Base-by-base conservation (phyloP, 768 basidiomycete genomes). In the Suillus clintonianus region DNA sequence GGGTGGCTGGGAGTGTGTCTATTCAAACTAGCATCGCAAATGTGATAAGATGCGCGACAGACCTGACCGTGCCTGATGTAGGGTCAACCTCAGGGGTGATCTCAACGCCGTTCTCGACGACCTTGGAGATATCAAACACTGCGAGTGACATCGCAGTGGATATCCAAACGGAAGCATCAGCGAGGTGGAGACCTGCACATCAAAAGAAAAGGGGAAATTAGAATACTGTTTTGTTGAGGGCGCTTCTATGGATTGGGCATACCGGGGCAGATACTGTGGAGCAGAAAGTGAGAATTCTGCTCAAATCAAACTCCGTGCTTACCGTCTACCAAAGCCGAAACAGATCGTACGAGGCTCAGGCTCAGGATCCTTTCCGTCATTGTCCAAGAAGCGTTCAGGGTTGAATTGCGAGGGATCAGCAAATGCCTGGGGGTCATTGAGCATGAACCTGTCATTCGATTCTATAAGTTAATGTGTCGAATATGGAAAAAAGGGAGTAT, bases 241-340 rank as follows among this genome's bases (percentile, higher is more conserved):
- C 17, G n/a, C 15, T 50, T 42, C 37, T 11, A 39, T 24, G 32
- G 2, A 10, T 17, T 30, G 10, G 24, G 62, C 54, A 61, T 36
- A 76, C 74, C 74, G 60, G 74, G 74, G 61, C 74, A 76, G 45
- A 74, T 69, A 13, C 67, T 74, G 58, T 45, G 24, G n/a, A 55
- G n/a, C 27, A 36, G 43, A 30, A 24, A 6, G 51, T 51, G 63
- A 70, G 62, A 59, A 54, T 41, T 56, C 19, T 42, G 27, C 43
- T 60, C 62, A 47, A 48, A 55, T 30, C 24, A 24, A 60, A 63
- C 8, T 58, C 62, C 53, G 61, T 62, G 54, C 80, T n/a, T 74
- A 75, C 70, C 89, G 83, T 75, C 89, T 79, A 56, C 89, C 89
- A 69, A 89, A 91, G 13, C 89, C 89, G 74, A 90, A 91, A 68